Evolutionary conservation across 805 yeast genomes (phyloP).

Genomic region (Ogataea wickerhamii): DNA sequence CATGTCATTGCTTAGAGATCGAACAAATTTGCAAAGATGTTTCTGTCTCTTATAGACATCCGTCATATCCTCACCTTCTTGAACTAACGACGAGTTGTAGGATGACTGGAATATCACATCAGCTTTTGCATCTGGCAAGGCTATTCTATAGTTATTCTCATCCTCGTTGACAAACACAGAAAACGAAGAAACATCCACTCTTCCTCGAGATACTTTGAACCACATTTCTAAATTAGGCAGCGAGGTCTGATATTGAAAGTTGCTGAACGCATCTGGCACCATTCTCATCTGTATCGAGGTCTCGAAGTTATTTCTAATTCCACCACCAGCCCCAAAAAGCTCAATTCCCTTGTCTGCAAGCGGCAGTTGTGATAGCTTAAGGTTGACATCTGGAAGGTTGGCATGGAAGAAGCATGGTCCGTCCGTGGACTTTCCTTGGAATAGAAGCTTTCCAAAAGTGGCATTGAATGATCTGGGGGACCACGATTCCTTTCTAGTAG

Average conservation of each 20-base stretch:
- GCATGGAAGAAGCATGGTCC: conserved; percentile 23
- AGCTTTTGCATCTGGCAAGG: conserved; percentile 24
- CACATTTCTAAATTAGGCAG: conserved; percentile 33
- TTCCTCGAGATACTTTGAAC: conserved; percentile 24
- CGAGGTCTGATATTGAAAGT: conserved; percentile 19
- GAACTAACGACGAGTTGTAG: conserved; percentile 25
- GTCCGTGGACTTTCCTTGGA: conserved; percentile 10
- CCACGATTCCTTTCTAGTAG: conserved; percentile 13
- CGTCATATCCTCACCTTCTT: conserved; percentile 14
- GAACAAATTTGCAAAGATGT: conserved; percentile 19
- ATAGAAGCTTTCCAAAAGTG: conserved; percentile 28
- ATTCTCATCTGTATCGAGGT: conserved; percentile 29
- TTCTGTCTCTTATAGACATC: conserved; percentile 17
- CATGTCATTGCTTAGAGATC: conserved; percentile 19
- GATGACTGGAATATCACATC: conserved; percentile 32
- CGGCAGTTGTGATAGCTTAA: conserved; percentile 20
- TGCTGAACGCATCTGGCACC: conserved; percentile 30
- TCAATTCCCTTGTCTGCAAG: conserved; percentile 23
- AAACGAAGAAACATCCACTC: conserved; percentile 19
- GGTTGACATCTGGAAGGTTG: conserved; percentile 25
- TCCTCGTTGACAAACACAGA: conserved; percentile 26
- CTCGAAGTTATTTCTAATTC: conserved; percentile 28
- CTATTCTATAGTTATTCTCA: conserved; percentile 26
- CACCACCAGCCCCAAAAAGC: conserved; percentile 31
- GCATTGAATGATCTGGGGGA: conserved; percentile 25